These are phyloP conservation scores for Gautieria morchelliformis DNA, from an alignment of 768 basidiomycete genomes.

Conservation along the genomic window DNA sequence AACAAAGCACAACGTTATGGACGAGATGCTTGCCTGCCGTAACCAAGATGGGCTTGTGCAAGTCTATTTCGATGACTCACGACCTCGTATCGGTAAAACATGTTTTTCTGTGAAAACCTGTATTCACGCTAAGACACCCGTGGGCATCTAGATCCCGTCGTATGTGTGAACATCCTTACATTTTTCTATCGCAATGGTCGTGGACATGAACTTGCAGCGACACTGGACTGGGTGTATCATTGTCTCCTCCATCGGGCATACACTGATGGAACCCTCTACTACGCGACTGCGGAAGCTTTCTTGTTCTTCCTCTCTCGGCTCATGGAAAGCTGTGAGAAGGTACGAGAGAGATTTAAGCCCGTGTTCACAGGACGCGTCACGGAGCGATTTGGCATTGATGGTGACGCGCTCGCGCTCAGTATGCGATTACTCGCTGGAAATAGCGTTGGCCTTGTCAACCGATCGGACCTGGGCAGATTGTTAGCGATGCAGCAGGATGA, in stretches of 20 bases:
- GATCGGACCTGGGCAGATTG: conserved; percentile 35
- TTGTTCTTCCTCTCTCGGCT: conserved; percentile 42
- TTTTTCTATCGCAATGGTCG: conserved; percentile 44
- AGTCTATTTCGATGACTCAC: conserved; percentile 40
- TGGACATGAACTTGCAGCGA: conserved; percentile 33
- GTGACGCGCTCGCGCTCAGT: conserved; percentile 45
- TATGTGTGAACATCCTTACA: conserved; percentile 39
- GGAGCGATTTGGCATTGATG: conserved; percentile 40
- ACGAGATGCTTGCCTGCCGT: conserved; percentile 46
- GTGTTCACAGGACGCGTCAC: conserved; percentile 35
- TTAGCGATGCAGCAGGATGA: no score
- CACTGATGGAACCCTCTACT: conserved; percentile 47
- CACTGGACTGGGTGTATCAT: conserved; percentile 39
- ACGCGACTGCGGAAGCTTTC: conserved; percentile 42
- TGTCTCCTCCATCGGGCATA: conserved; percentile 45
- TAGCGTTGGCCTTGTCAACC: conserved; percentile 31
- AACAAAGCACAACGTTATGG: conserved; percentile 35
- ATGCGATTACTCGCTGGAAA: conserved; percentile 44
- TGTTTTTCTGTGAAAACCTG: background rate
- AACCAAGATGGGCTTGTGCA: conserved; percentile 43
- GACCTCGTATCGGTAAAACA: conserved; percentile 31
- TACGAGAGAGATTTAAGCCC: conserved; percentile 30
- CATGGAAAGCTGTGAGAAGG: conserved; percentile 13
- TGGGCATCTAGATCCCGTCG: no score
- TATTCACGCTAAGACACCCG: conserved; percentile 25